phyloP scores from a whole-genome alignment of 2,329 filamentous ascomycete genomes.

The Ophiocordyceps robertsii region DNA sequence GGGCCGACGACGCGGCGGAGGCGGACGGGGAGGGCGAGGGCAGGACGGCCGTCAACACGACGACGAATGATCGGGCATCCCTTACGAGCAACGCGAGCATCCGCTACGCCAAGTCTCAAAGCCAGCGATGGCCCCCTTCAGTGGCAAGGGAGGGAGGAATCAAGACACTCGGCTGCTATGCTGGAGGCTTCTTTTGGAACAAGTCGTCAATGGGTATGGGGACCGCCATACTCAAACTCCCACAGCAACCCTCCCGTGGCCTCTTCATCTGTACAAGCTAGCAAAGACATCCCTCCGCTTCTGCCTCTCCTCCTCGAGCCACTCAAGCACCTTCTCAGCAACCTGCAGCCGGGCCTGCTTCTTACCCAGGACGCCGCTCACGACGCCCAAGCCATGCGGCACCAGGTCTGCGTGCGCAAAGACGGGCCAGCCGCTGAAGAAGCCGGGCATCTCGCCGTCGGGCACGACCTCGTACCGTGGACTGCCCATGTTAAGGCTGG shows the following conservation, averaged over 20 bases:
- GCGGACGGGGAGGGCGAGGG: slow-evolving; percentile 6
- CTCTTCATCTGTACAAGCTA: background rate
- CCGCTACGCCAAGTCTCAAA: background rate
- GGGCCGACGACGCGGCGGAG: slow-evolving; percentile 15
- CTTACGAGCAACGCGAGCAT: background rate
- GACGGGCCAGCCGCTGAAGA: slow-evolving; percentile 22
- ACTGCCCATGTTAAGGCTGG: slow-evolving; percentile 14
- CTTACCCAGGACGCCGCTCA: slow-evolving; percentile 19
- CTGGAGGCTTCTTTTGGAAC: no score
- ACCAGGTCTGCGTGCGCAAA: slow-evolving; percentile 17
- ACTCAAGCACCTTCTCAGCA: slow-evolving; percentile 23
- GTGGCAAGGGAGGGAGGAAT: no score
- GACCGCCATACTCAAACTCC: no score
- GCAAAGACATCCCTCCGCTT: slow-evolving; percentile 2
- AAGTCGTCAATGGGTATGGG: no score
- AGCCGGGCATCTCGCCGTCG: slow-evolving; percentile 7
- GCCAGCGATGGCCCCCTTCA: background rate
- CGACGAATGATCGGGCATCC: background rate
- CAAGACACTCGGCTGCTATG: no score
- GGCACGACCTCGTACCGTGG: slow-evolving; percentile 20
- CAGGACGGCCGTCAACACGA: background rate
- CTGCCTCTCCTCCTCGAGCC: slow-evolving; percentile 16
- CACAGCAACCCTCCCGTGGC: no score
- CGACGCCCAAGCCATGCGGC: slow-evolving; percentile 18
- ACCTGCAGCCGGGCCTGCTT: slow-evolving; percentile 22